Base-by-base conservation (phyloP, 1,284 basidiomycete genomes). In the Moesziomyces sp. region DNA sequence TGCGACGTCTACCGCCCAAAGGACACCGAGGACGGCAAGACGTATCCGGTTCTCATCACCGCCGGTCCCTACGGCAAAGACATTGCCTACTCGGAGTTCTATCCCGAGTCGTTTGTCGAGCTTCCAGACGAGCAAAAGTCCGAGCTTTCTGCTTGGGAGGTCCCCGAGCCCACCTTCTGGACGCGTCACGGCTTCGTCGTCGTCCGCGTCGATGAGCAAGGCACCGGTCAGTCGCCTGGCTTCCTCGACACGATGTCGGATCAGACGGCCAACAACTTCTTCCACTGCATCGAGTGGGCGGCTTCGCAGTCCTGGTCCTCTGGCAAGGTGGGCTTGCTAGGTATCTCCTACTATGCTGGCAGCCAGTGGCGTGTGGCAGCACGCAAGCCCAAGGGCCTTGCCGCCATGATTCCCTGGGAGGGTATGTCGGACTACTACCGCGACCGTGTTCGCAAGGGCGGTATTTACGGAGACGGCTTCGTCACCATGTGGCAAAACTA, bases 331-430 rank as follows among this genome's bases (percentile, higher is more conserved):
- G 84, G 84, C 2, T 58, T 85, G 21, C 64, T 83, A 28, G 84
- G 84, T 13, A 82, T 84, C 48, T 82, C 80, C 52, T 84, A 84
- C 76, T 84, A 80, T 40, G 81, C 76, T 23, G 82, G 79, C 2
- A 74, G 65, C 35, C 84, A 85, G 52, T 84, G 83, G 84, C 64
- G 82, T 9, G 84, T 85, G 4, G 84, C 84, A 5, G 83, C 84
- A 19, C 75, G 80, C 13, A 62, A 65, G 48, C 84, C 84, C 19
- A 84, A 83, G 68, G 84, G 84, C 3, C 56, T 85, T 24, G 51
- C 78, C 2, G 84, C 83, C 70, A 83, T 84, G 53, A 55, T 85
- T 1, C 83, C 82, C 0, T 85, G 84, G 84, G 84, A 85, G 46
- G 73, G 81, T 26, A 82, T 82, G 80, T 77, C 74, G 38, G 83